phyloP scores from a whole-genome alignment of 2,329 filamentous ascomycete species.

The Hymenoscyphus infarciens region DNA sequence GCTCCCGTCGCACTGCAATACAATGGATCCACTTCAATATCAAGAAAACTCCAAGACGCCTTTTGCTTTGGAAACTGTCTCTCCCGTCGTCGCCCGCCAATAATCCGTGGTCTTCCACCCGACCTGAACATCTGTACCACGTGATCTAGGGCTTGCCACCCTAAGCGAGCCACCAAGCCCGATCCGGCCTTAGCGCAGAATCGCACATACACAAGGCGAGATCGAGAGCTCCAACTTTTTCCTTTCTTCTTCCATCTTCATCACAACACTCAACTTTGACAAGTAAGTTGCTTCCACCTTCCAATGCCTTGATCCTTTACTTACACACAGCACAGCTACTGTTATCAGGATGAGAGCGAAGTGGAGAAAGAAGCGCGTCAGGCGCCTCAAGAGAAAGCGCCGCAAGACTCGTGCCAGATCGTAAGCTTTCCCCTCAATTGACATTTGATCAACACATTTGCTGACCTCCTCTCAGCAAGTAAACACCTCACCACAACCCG shows the following conservation, averaged over 20 bases:
- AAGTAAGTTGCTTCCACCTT: constrained; percentile 13
- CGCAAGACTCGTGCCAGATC: constrained; percentile 99
- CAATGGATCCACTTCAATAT: background rate
- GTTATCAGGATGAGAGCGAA: constrained; percentile 73
- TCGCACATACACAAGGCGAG: background rate
- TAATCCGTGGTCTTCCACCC: background rate
- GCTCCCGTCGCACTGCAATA: background rate
- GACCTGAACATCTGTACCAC: background rate
- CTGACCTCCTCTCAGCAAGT: constrained; percentile 38
- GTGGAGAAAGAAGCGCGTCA: constrained; percentile 99
- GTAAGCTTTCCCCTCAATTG: constrained; percentile 56
- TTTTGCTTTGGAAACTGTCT: background rate
- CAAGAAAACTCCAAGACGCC: background rate
- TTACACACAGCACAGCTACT: constrained; percentile 1
- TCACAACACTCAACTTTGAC: constrained; percentile 13
- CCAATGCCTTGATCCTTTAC: background rate
- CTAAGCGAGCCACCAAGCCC: background rate
- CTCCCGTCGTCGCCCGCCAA: background rate
- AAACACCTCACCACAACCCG: constrained; percentile 42
- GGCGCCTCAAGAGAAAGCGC: constrained; percentile 99
- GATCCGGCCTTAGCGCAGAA: background rate
- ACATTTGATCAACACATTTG: constrained; percentile 3
- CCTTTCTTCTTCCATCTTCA: constrained; percentile 11
- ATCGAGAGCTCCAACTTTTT: background rate
- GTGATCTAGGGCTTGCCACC: constrained; percentile 2